Evolutionary conservation across 768 basidiomycete genomes (phyloP).

Genomic region (Ramaria sp.): DNA sequence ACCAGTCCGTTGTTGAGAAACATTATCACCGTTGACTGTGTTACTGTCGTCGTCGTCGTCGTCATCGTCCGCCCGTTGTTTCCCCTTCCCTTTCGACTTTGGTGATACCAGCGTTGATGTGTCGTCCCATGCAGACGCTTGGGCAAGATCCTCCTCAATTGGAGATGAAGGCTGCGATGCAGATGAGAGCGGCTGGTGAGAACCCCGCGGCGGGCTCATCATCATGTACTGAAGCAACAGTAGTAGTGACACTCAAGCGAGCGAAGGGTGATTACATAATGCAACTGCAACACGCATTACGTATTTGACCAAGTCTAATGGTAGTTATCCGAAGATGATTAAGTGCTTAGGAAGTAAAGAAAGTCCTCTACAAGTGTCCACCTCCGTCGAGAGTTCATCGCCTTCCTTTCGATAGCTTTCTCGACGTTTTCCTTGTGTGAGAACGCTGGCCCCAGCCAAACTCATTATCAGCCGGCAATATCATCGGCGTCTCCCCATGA

Average conservation of each 20-base stretch:
- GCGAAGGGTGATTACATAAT: background rate
- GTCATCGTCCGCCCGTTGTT: conserved; percentile 16
- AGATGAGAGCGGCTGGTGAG: conserved; percentile 20
- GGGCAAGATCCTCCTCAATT: conserved; percentile 34
- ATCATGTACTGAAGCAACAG: background rate
- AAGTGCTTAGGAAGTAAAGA: background rate
- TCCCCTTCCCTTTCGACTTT: conserved; percentile 22
- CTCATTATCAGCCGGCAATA: conserved; percentile 1
- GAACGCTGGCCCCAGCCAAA: background rate
- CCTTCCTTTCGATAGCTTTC: background rate
- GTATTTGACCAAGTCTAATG: background rate
- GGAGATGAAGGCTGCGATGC: conserved; percentile 27
- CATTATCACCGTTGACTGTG: conserved; percentile 17
- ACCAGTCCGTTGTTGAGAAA: conserved; percentile 8
- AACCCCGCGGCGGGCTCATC: conserved; percentile 6
- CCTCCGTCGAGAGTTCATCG: background rate
- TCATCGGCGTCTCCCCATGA: conserved; percentile 7
- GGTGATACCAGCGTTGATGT: conserved; percentile 16
- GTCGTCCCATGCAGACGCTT: conserved; percentile 12
- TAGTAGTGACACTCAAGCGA: background rate
- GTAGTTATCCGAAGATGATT: background rate
- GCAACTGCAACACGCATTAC: background rate
- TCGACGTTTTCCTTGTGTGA: background rate
- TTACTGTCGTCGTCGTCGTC: conserved; percentile 20
- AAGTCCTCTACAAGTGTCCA: background rate